Percentiles rank a stretch among this genome's conserved stretches.
phyloP scores from a whole-genome alignment of 768 basidiomycete genomes.

The Pluteus cervinus region DNA sequence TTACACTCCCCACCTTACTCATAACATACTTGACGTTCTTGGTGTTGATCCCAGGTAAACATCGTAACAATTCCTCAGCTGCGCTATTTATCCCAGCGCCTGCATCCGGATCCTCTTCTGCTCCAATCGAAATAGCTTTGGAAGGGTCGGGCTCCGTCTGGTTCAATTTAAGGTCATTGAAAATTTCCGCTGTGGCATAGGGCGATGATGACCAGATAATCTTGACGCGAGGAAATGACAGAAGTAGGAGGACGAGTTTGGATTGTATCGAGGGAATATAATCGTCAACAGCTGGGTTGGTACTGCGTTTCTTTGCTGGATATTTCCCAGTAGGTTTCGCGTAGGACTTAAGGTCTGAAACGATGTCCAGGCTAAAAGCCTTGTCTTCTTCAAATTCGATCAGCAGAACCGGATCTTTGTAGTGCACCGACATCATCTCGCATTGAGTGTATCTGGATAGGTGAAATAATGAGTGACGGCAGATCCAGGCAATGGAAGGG shows the following conservation, averaged over 20 bases:
- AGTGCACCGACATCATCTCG: conserved; percentile 94
- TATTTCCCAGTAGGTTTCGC: conserved; percentile 57
- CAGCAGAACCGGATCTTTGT: conserved; percentile 87
- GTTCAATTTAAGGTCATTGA: conserved; percentile 83
- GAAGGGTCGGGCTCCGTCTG: conserved; percentile 74
- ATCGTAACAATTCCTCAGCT: conserved; percentile 78
- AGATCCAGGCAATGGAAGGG: not conserved
- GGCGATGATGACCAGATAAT: conserved; percentile 98
- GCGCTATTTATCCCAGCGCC: conserved; percentile 67
- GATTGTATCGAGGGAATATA: conserved; percentile 66
- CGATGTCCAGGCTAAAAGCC: conserved; percentile 81
- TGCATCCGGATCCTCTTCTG: conserved; percentile 63
- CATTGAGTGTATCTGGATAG: conserved; percentile 84
- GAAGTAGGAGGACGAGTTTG: conserved; percentile 86
- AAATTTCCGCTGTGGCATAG: conserved; percentile 86
- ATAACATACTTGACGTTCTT: conserved; percentile 86
- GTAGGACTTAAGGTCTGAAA: conserved; percentile 63
- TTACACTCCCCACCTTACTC: conserved; percentile 71
- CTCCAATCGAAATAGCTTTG: conserved; percentile 74
- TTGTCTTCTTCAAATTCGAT: conserved; percentile 99
- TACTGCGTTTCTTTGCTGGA: conserved; percentile 49
- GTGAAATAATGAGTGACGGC: not conserved
- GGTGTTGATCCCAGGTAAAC: conserved; percentile 77
- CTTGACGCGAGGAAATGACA: conserved; percentile 86
- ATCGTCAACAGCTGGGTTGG: conserved; percentile 24